Evolutionary conservation across 2,329 filamentous ascomycete species (phyloP).

Genomic region (Fonsecaea nubica): DNA sequence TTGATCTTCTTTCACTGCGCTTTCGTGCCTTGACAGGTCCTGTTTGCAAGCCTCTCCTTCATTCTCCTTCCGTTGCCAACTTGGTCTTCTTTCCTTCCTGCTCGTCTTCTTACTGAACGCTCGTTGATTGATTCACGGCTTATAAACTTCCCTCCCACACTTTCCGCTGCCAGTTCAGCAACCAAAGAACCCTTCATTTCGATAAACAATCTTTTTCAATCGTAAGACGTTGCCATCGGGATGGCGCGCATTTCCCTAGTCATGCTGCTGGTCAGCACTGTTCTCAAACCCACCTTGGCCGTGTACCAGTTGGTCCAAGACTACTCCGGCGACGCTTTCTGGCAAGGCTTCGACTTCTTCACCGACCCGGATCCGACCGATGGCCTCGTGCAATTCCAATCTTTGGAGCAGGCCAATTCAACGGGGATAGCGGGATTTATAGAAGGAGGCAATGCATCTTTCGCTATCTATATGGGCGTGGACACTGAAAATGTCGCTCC

Average conservation of each 20-base stretch:
- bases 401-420: slow-evolving; percentile 48
- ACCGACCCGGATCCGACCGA: slow-evolving; percentile 56
- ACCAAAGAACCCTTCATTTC: background rate
- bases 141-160: background rate
- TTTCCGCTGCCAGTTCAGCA: slow-evolving; percentile 14
- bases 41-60: slow-evolving; percentile 8
- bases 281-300: slow-evolving; percentile 34
- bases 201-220: slow-evolving; percentile 8
- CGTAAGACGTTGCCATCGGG: slow-evolving; percentile 3
- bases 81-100: slow-evolving; percentile 1
- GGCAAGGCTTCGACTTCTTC: slow-evolving; percentile 59
- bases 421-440: slow-evolving; percentile 44
- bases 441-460: slow-evolving; percentile 44
- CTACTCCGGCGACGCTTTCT: slow-evolving; percentile 56
- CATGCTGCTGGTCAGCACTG: slow-evolving; percentile 36
- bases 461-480: slow-evolving; percentile 53
- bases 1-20: slow-evolving; percentile 8
- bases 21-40: slow-evolving; percentile 4
- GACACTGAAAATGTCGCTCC: slow-evolving; percentile 47
- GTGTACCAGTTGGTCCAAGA: slow-evolving; percentile 50
- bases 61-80: background rate
- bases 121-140: slow-evolving; percentile 20
- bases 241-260: slow-evolving; percentile 11
- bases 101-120: background rate
- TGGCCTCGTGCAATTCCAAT: slow-evolving; percentile 59